Percentiles rank a stretch among this genome's conserved stretches.
These are phyloP conservation scores for Pleurotus citrinopileatus DNA, from an alignment of 768 basidiomycete species.

Conservation along the genomic window DNA sequence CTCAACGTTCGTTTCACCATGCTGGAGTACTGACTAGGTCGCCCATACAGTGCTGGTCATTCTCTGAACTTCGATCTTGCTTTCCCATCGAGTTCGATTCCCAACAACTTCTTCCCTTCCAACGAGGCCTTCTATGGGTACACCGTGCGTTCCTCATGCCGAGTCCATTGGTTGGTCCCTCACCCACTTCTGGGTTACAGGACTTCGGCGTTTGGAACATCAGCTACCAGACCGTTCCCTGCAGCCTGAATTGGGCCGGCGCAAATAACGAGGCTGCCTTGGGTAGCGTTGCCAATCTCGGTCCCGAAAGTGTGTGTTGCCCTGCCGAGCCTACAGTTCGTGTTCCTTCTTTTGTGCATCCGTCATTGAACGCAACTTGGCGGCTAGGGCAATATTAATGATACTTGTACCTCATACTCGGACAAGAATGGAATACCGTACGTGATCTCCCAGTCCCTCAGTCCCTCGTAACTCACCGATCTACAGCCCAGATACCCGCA, in stretches of 20 bases:
- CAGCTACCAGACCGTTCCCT: constrained; percentile 64
- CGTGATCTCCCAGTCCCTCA: constrained; percentile 21
- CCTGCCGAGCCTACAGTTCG: constrained; percentile 64
- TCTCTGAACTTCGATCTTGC: constrained; percentile 83
- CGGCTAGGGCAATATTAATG: constrained; percentile 36
- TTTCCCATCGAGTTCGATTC: constrained; percentile 70
- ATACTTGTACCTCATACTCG: constrained; percentile 71
- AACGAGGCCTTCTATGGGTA: constrained; percentile 56
- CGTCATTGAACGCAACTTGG: not conserved
- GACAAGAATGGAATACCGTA: constrained; percentile 64
- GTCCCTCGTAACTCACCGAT: not conserved
- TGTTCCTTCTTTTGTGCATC: constrained; percentile 1
- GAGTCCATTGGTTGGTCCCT: not conserved
- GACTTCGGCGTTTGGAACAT: constrained; percentile 90
- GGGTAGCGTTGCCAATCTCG: constrained; percentile 62
- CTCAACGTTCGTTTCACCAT: constrained; percentile 10
- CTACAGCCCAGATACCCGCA: constrained; percentile 38
- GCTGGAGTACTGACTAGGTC: not conserved
- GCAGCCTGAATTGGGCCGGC: constrained; percentile 63
- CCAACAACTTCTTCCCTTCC: constrained; percentile 73
- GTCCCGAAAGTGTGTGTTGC: constrained; percentile 61
- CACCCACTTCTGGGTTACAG: constrained; percentile 26
- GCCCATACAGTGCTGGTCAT: constrained; percentile 50
- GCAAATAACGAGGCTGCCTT: constrained; percentile 54
- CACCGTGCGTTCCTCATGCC: constrained; percentile 1